Percentiles rank a stretch among this genome's conserved stretches.
phyloP scores from a whole-genome alignment of 2,329 filamentous ascomycete genomes.

The Cladosporium sp. region DNA sequence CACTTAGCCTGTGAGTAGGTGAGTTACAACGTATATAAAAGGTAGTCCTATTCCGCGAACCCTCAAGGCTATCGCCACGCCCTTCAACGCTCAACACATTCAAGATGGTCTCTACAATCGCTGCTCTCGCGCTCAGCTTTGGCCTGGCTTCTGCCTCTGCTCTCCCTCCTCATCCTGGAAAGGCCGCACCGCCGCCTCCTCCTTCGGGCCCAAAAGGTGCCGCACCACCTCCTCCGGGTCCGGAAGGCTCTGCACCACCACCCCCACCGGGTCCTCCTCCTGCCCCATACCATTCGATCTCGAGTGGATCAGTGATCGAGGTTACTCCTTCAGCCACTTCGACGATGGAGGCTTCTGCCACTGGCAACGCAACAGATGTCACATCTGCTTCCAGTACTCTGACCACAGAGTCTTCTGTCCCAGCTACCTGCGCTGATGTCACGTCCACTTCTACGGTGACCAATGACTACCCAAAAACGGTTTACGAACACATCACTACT shows the following conservation, averaged over 20 bases:
- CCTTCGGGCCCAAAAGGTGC: not conserved
- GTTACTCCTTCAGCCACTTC: not conserved
- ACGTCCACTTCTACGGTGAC: not conserved
- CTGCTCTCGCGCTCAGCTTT: not conserved
- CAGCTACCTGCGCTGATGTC: not conserved
- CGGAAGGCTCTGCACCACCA: not conserved
- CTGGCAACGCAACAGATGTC: not conserved
- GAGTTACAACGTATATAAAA: not conserved
- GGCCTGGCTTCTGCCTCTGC: constrained; percentile 7
- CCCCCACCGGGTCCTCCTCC: not conserved
- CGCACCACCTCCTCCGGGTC: not conserved
- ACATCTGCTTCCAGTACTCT: not conserved
- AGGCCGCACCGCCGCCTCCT: not conserved
- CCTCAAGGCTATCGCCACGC: not conserved
- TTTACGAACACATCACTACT: not conserved
- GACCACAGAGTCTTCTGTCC: not conserved
- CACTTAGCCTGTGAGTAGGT: not conserved
- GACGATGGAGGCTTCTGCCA: not conserved
- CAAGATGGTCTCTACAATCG: constrained; percentile 7
- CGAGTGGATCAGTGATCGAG: not conserved
- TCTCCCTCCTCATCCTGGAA: not conserved
- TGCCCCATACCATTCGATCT: not conserved
- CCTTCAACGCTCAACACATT: not conserved
- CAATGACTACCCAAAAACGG: not conserved
- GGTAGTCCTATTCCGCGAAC: not conserved